phyloP scores from a whole-genome alignment of 441 rosid genomes.

The Mallotus japonicus region DNA sequence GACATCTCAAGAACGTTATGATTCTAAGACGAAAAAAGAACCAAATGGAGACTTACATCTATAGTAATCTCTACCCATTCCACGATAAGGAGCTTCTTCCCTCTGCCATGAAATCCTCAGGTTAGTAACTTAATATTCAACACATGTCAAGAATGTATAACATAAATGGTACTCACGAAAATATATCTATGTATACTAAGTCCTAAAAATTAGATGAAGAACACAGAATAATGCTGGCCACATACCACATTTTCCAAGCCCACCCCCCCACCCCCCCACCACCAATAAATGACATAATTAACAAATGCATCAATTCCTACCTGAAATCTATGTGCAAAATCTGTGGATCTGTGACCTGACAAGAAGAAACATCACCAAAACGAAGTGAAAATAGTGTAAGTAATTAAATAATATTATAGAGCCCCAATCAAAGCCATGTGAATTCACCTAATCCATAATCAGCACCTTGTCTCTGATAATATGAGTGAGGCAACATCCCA shows the following conservation, averaged over 20 bases:
- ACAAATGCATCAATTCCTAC: constrained; percentile 11
- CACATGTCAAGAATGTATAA: neutral
- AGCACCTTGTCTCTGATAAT: constrained; percentile 21
- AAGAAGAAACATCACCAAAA: constrained; percentile 1
- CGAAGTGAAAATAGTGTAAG: neutral
- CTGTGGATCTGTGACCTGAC: constrained; percentile 24
- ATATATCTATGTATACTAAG: neutral
- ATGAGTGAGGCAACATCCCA: constrained; percentile 15
- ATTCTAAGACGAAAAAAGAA: neutral
- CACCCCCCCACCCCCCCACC: too few species aligned
- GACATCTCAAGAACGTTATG: neutral
- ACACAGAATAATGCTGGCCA: too few species aligned
- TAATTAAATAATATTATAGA: neutral
- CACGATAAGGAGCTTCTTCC: constrained; percentile 15
- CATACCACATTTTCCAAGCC: too few species aligned
- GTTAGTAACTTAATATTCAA: neutral
- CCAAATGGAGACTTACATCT: constrained; percentile 15
- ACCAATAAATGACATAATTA: neutral
- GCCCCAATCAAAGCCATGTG: neutral
- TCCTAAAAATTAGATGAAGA: too few species aligned
- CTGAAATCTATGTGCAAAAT: constrained; percentile 22
- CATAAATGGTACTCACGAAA: neutral
- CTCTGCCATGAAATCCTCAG: constrained; percentile 19
- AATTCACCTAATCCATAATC: constrained; percentile 17
- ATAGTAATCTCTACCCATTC: constrained; percentile 7